phyloP scores from a whole-genome alignment of 768 basidiomycete genomes.

The Pulveroboletus frians region DNA sequence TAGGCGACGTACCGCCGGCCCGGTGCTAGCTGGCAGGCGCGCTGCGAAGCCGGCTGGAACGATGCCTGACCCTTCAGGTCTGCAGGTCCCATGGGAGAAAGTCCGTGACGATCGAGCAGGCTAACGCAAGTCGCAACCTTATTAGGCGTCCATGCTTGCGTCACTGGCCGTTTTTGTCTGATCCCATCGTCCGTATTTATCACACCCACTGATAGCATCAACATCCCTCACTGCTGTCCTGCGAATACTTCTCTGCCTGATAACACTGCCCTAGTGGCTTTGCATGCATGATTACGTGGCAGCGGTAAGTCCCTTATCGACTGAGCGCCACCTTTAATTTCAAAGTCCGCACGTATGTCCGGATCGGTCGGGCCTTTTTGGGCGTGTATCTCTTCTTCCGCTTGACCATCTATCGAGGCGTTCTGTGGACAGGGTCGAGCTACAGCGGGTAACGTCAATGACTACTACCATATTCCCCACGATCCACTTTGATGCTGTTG shows the following conservation, averaged over 20 bases:
- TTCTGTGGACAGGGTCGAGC: too few species aligned
- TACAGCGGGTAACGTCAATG: too few species aligned
- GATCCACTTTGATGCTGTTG: too few species aligned
- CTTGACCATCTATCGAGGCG: neutral
- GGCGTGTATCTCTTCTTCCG: too few species aligned
- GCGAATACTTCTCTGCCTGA: too few species aligned
- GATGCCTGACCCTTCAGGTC: neutral
- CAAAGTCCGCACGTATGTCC: neutral
- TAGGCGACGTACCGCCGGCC: neutral
- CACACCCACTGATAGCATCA: too few species aligned
- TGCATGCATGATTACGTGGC: too few species aligned
- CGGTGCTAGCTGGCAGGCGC: neutral
- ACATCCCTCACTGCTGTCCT: too few species aligned
- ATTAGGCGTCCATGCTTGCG: neutral
- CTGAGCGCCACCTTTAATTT: neutral
- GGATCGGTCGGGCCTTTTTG: neutral
- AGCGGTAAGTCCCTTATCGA: neutral
- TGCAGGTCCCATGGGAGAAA: neutral
- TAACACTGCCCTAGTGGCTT: too few species aligned
- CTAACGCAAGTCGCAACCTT: neutral
- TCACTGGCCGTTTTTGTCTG: neutral
- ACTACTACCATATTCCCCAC: too few species aligned
- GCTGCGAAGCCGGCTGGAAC: slow-evolving; percentile 2
- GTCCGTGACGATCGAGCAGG: neutral
- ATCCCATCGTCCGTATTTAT: too few species aligned